Percentiles rank a stretch among this genome's conserved stretches.
Evolutionary conservation across 306 rosid genomes (phyloP).

Genomic region (Mimosa bimucronata): DNA sequence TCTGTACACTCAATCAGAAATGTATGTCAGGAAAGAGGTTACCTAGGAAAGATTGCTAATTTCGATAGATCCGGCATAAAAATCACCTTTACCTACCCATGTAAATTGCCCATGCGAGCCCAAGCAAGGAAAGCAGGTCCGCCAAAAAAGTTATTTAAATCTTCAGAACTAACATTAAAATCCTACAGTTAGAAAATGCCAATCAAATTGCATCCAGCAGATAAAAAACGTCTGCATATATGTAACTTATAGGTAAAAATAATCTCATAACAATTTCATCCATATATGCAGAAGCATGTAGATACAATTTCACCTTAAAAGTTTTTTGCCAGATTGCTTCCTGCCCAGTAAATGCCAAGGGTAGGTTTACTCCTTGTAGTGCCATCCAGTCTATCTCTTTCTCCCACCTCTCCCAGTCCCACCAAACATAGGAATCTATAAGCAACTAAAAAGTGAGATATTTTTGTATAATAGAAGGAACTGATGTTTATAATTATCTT

Average conservation of each 20-base stretch:
- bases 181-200: slow-evolving; percentile 58
- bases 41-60: not conserved
- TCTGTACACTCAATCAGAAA: not conserved
- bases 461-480: not conserved
- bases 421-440: slow-evolving; percentile 96
- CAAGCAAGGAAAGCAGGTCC: slow-evolving; percentile 99
- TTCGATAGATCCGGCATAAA: not conserved
- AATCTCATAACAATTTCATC: not conserved
- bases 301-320: slow-evolving; percentile 61
- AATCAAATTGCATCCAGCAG: slow-evolving; percentile 43
- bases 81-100: slow-evolving; percentile 70
- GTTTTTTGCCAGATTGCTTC: slow-evolving; percentile 93
- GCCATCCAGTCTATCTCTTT: slow-evolving; percentile 99
- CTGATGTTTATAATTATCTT: not conserved
- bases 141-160: slow-evolving; percentile 80
- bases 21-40: not conserved
- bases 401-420: slow-evolving; percentile 99
- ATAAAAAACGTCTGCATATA: not conserved
- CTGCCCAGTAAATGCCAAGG: slow-evolving; percentile 95
- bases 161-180: slow-evolving; percentile 68
- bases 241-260: slow-evolving; percentile 11
- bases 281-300: slow-evolving; percentile 11
- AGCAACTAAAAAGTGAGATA: slow-evolving; percentile 33
- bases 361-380: slow-evolving; percentile 94
- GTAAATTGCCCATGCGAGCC: slow-evolving; percentile 99